phyloP scores from a whole-genome alignment of 2,329 filamentous ascomycete species.

The Hypoxylon sp. region DNA sequence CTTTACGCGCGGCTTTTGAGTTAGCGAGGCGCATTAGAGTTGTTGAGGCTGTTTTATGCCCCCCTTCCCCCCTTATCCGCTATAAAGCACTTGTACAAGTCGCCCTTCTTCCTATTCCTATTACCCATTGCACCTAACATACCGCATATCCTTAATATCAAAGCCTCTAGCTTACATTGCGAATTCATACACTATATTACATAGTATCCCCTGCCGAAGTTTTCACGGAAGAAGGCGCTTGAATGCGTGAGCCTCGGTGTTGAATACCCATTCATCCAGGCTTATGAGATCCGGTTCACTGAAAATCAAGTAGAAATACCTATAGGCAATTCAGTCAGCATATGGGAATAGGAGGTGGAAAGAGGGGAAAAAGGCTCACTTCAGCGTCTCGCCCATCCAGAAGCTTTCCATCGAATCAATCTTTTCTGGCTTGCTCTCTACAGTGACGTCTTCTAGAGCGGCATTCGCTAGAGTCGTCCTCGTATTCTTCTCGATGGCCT shows the following conservation, averaged over 20 bases:
- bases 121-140: neutral
- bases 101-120: neutral
- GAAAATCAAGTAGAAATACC: constrained; percentile 40
- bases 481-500: constrained; percentile 39
- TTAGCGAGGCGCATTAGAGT: no score
- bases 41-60: no score
- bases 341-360: neutral
- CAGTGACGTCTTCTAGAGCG: constrained; percentile 39
- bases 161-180: neutral
- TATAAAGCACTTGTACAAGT: neutral
- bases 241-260: constrained; percentile 38
- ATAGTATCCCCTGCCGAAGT: neutral
- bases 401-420: constrained; percentile 42
- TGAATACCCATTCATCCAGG: constrained; percentile 39
- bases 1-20: neutral
- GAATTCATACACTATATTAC: neutral
- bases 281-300: constrained; percentile 35
- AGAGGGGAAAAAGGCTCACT: constrained; percentile 27
- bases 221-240: constrained; percentile 22
- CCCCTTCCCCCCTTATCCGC: neutral
- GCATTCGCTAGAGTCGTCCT: constrained; percentile 39
- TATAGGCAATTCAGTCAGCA: neutral
- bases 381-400: constrained; percentile 41
- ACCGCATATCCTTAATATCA: neutral
- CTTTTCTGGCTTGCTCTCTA: constrained; percentile 22